Base-by-base conservation (phyloP, 2,329 filamentous ascomycete genomes). In the Cladosporium velox region DNA sequence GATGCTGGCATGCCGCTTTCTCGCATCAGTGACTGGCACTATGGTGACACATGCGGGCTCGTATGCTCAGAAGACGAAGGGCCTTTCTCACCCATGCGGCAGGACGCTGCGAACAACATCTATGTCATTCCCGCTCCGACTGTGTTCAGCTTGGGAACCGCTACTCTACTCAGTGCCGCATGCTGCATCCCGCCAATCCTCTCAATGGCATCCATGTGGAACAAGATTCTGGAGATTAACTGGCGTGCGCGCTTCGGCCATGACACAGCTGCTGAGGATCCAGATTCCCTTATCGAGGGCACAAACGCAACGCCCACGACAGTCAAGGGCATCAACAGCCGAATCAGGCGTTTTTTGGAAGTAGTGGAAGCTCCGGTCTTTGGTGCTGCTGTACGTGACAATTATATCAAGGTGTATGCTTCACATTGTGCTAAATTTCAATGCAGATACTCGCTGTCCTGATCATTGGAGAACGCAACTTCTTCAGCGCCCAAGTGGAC, bases 171-270 rank as follows among this genome's bases (percentile, higher is more conserved):
- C 1, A 83, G 86, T 0, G 87, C 87, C 1, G 88, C 85, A 1
- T 89, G 87, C 67, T 90, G 87, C 66, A 84, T 91, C 2, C 87
- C 88, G 0, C 86, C 87, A 1, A 83, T 90, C 11, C 76, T 90
- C 0, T 87, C 86, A 10, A 76, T 90, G 10, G 79, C 86, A 0
- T 87, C 84, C 0, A 89, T 87, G 76, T 87, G 85, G 84, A 85
- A 86, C 68, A 89, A 87, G 70, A 88, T 90, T 4, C 74, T 88
- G 1, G 83, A 88, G 67, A 82, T 84, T 59, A 89, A 89, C 66
- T 88, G 86, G 85, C 85, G n/a, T 5, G 54, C 54, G 15, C 54
- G 54, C 3, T 57, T 57, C 54, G 54, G 54, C n/a, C 28, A 24
- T 11, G 26, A 57, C 11, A 12, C 18, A 8, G 32, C 32, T 14